Evolutionary conservation across 2,329 filamentous ascomycete species (phyloP), one percentile per base, ranked within the genome.

Genomic region (Ophiocordyceps sinensis): DNA sequence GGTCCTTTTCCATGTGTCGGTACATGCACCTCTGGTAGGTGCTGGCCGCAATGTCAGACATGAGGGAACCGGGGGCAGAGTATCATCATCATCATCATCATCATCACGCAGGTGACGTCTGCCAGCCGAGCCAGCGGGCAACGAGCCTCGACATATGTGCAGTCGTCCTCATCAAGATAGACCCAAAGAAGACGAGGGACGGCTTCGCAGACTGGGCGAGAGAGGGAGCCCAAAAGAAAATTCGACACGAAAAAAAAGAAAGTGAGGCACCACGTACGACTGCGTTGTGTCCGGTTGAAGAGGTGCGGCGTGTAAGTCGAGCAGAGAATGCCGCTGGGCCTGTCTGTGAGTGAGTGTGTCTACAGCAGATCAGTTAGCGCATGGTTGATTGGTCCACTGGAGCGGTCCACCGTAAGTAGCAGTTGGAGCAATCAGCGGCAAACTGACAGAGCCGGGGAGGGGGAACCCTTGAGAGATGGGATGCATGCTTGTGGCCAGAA

Each of bases 31-130:
- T 40, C 37, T 38, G 28, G 11, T 6, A 31, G 13, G 30, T 31
- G 38, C 29, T 34, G 19, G 38, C 30, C 29, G 28, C 19, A 17
- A 37, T 37, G 38, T 40, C 38, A 40, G 38, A 40, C 38, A 40
- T 34, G 38, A 40, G 30, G n/a, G n/a, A 17, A 6, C 30, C 3
- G 19, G 38, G 29, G 21, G 26, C 17, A 28, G 26, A 23, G 21
- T n/a, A n/a, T n/a, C n/a, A n/a, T n/a, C n/a, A n/a, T n/a, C 28
- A 37, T 37, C 23, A 23, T 23, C 23, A 7, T 23, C 23, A 23
- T 23, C 23, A 23, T 23, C 23, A 37, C 28, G 17, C 37, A 31
- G 37, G 34, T 37, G 41, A 43, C 38, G 28, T 37, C 37, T 14
- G 15, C 26, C 15, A 14, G 8, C n/a, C n/a, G n/a, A n/a, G 32